Evolutionary conservation across 2,329 filamentous ascomycete species (phyloP).

Genomic region (Stemphylium vesicarium): DNA sequence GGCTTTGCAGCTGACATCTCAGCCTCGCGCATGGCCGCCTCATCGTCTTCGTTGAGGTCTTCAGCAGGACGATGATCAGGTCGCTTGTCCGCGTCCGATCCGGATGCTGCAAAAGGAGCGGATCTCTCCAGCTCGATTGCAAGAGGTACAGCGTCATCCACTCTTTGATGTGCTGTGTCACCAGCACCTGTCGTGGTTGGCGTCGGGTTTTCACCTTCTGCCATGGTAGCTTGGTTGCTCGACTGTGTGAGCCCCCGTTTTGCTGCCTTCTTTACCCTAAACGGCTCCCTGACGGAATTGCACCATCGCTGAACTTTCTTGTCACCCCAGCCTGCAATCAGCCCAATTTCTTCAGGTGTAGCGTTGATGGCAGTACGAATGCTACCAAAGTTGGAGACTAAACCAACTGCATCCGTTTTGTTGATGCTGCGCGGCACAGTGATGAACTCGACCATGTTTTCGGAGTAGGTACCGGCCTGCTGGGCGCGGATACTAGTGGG

Average conservation of each 20-base stretch:
- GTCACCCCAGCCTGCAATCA: slow-evolving; percentile 92
- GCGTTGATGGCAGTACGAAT: slow-evolving; percentile 87
- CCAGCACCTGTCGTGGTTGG: slow-evolving; percentile 20
- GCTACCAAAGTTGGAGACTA: slow-evolving; percentile 92
- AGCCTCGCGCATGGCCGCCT: slow-evolving; percentile 53
- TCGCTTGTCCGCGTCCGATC: slow-evolving; percentile 46
- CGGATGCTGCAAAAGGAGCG: slow-evolving; percentile 20
- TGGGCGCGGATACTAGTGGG: slow-evolving; percentile 82
- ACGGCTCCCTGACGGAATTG: slow-evolving; percentile 81
- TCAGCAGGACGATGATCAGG: slow-evolving; percentile 45
- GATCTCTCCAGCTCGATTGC: slow-evolving; percentile 31
- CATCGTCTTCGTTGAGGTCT: slow-evolving; percentile 51
- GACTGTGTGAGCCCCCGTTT: slow-evolving; percentile 54
- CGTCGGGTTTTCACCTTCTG: slow-evolving; percentile 29
- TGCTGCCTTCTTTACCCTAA: slow-evolving; percentile 75
- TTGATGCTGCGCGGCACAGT: slow-evolving; percentile 90
- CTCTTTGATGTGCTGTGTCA: slow-evolving; percentile 34
- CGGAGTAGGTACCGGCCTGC: slow-evolving; percentile 82
- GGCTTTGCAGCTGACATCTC: slow-evolving; percentile 20
- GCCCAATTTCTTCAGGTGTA: slow-evolving; percentile 79
- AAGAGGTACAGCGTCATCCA: slow-evolving; percentile 42
- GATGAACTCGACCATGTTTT: slow-evolving; percentile 89
- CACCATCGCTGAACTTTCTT: slow-evolving; percentile 92
- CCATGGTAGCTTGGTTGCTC: slow-evolving; percentile 29
- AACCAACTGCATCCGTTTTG: slow-evolving; percentile 88